Conservation (phyloP, 1,139 yeast species). For the Taiozyma sp. region DNA sequence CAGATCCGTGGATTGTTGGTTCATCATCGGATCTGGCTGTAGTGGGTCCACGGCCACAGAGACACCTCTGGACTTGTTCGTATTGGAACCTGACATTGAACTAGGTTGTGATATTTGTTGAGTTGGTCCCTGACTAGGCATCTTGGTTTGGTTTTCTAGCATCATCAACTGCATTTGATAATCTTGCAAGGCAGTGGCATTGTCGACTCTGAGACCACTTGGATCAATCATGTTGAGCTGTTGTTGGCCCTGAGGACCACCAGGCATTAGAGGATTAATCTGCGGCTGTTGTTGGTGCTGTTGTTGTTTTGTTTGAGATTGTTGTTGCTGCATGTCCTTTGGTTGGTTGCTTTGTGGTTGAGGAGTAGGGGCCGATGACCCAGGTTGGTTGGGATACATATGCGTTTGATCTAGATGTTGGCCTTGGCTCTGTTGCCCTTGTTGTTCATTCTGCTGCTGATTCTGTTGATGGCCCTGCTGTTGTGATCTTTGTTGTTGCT, state of each 20-base stretch:
- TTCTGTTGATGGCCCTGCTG: conserved; percentile 11
- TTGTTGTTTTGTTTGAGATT: not conserved
- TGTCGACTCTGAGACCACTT: conserved; percentile 11
- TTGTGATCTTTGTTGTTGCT: conserved; percentile 8
- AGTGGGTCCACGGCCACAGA: conserved; percentile 21
- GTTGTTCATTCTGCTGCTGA: conserved; percentile 9
- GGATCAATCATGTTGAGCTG: conserved; percentile 6
- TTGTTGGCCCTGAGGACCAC: conserved; percentile 3
- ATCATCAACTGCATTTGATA: conserved; percentile 24
- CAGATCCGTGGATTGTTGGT: conserved; percentile 17
- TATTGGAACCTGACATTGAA: not conserved
- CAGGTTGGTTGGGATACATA: not conserved
- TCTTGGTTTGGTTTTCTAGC: conserved; percentile 22
- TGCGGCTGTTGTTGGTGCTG: conserved; percentile 9
- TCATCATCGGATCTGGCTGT: conserved; percentile 19
- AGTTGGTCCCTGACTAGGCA: conserved; percentile 1
- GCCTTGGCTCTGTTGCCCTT: conserved; percentile 5
- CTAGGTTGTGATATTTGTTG: conserved; percentile 1
- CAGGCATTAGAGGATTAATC: conserved; percentile 3
- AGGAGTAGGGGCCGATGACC: not conserved
- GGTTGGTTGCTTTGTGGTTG: not conserved
- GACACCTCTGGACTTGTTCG: conserved; percentile 11
- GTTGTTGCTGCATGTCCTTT: not conserved
- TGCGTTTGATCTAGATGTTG: not conserved
- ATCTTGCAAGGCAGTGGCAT: conserved; percentile 19